phyloP scores from a whole-genome alignment of 345 rosid genomes.

The Lepidium didymum region DNA sequence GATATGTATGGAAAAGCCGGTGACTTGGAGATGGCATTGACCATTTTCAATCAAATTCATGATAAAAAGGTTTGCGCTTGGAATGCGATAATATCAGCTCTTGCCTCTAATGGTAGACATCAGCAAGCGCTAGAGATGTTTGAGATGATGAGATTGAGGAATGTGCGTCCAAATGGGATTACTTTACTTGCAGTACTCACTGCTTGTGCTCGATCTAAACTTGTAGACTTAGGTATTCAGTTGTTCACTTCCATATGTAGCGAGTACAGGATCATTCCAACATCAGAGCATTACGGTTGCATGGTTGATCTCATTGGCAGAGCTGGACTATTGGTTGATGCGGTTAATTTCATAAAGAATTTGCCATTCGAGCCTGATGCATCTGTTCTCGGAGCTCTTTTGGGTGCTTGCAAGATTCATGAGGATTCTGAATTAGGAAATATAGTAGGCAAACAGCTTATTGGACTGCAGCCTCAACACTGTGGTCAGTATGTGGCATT shows the following conservation, averaged over 20 bases:
- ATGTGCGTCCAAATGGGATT: slow-evolving; percentile 43
- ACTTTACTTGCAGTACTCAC: slow-evolving; percentile 57
- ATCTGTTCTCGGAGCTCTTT: slow-evolving; percentile 57
- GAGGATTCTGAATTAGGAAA: slow-evolving; percentile 44
- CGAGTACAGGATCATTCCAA: slow-evolving; percentile 40
- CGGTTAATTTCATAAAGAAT: slow-evolving; percentile 36
- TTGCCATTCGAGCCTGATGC: slow-evolving; percentile 65
- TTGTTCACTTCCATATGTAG: slow-evolving; percentile 35
- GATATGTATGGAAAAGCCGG: slow-evolving; percentile 67
- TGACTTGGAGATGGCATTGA: slow-evolving; percentile 27
- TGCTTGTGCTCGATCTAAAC: slow-evolving; percentile 56
- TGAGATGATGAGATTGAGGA: slow-evolving; percentile 37
- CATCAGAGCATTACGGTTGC: slow-evolving; percentile 70
- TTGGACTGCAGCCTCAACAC: slow-evolving; percentile 41
- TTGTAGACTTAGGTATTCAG: slow-evolving; percentile 40
- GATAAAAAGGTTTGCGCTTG: slow-evolving; percentile 42
- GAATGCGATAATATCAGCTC: slow-evolving; percentile 64
- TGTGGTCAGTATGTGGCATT: slow-evolving; percentile 47
- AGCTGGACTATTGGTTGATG: slow-evolving; percentile 57
- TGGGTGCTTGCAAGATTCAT: slow-evolving; percentile 68
- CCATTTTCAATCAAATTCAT: slow-evolving; percentile 32
- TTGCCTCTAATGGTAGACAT: slow-evolving; percentile 51
- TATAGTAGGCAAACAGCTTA: slow-evolving; percentile 41
- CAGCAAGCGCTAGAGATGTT: slow-evolving; percentile 47
- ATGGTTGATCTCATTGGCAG: slow-evolving; percentile 73